Base-by-base conservation (phyloP, 345 rosid species). In the Pugionium dolabratum region DNA sequence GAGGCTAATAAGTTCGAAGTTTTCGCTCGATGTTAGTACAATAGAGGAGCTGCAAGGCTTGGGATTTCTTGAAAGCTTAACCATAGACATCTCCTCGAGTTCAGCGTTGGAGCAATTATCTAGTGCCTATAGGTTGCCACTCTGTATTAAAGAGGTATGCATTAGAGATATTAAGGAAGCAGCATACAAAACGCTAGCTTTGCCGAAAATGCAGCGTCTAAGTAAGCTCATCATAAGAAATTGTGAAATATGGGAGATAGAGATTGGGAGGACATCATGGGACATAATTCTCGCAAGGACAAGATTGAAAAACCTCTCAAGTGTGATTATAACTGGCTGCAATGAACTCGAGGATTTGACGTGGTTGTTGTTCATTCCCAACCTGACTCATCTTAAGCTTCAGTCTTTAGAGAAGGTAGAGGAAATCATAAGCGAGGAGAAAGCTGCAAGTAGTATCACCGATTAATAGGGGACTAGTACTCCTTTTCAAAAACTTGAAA, bases 341-440 rank as follows among this genome's bases (percentile, higher is more conserved):
- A 49, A 37, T 9, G 56, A 47, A 28, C 29, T 62, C 10, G 37
- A 43, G 62, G 53, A 66, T 25, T 6, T 54, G 44, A 54, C 70
- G 7, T 66, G 70, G 70, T 26, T 66, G 42, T 27, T 66, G 51
- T 3, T 32, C 3, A 62, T 43, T 55, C 71, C 63, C n/a, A 67
- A 54, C 4, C 55, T 67, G 10, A 27, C 63, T 67, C 35, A 54
- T 55, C 37, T 67, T 4, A 7, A 55, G 45, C 54, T 67, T 35
- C 9, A 25, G 43, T 41, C 9, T 42, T 67, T 45, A 10, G 11
- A 43, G 59, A 37, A 55, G 9, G 31, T 67, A 29, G 9, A 67
- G 29, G 64, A 57, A 3, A 47, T 67, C 6, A 67, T 57, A 46
- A 57, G 56, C 57, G 7, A 58, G 51, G 26, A 37, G 54, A 67